phyloP scores from a whole-genome alignment of 352 stramenopile species.

The Globisporangium paddicum region DNA sequence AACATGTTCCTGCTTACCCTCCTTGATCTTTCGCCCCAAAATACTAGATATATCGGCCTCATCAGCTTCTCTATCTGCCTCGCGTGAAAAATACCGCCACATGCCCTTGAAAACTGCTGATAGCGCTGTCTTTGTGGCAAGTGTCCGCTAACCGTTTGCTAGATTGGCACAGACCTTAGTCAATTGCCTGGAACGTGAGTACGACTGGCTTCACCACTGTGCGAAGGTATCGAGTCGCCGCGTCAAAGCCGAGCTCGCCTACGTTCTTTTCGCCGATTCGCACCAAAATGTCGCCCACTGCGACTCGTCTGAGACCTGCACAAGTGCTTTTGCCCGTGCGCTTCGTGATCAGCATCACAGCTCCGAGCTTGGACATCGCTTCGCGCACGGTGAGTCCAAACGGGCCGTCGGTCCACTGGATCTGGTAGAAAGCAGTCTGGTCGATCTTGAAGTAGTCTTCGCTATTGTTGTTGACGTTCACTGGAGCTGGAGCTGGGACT shows the following conservation, averaged over 20 bases:
- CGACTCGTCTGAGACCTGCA: constrained; percentile 63
- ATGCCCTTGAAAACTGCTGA: neutral
- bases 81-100: neutral
- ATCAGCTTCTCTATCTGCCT: constrained; percentile 3
- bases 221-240: constrained; percentile 61
- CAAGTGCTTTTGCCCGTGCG: constrained; percentile 74
- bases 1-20: neutral
- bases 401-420: constrained; percentile 76
- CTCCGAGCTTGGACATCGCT: constrained; percentile 53
- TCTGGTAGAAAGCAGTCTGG: constrained; percentile 64
- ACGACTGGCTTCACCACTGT: constrained; percentile 72
- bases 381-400: constrained; percentile 83
- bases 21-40: neutral
- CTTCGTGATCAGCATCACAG: constrained; percentile 78
- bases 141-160: neutral
- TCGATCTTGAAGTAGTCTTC: constrained; percentile 65
- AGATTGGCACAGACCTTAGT: constrained; percentile 18
- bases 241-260: constrained; percentile 66
- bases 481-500: constrained; percentile 5
- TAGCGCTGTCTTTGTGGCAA: neutral
- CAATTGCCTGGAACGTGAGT: constrained; percentile 76
- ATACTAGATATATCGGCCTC: constrained; percentile 6
- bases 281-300: constrained; percentile 72
- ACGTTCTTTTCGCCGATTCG: constrained; percentile 74
- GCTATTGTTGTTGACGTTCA: constrained; percentile 23